Base-by-base conservation (phyloP, 2,329 filamentous ascomycete species). In the Coniochaeta pulveracea region DNA sequence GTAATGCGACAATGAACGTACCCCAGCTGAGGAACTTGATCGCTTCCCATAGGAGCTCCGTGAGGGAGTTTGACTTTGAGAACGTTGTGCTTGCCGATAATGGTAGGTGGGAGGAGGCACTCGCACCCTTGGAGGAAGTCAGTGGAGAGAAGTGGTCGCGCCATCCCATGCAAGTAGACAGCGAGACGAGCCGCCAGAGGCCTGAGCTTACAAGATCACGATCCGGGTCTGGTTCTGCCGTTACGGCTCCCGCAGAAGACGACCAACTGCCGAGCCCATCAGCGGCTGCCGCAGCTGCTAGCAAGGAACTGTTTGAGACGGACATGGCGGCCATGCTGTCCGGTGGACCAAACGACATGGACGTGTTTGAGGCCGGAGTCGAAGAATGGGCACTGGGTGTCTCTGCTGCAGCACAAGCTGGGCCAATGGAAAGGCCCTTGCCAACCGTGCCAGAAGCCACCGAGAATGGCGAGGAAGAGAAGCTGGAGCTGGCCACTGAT, bases 41-140 rank as follows among this genome's bases (percentile, higher is more conserved):
- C 37, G 57, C 64, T 32, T 60, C 63, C 10, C 84, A 93, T 56
- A 69, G 73, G 19, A 61, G 63, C 35, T 79, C 75, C 1, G 72
- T 93, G 28, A 67, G 71, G 41, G 80, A 89, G 48, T 85, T 89
- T 48, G 78, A 85, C 51, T 85, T 93, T 52, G 77, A 86, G 49
- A 77, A 83, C 40, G 76, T 88, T 12, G 64, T 70, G 19, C 67
- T 93, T 26, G 66, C 75, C 33, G 68, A 72, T 39, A 63, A 63
- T 21, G 85, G 81, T 18, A 79, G 66, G 37, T 93, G 85, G 85
- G 80, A 91, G 37, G 79, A 86, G 19, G 85, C 84, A 0, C 68
- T 93, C n/a, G 72, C 76, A 24, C 80, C 82, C 2, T 60, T 93
- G 36, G 74, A 70, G 47, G 47, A 63, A 48, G 63, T 52, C 40